Conservation (phyloP, 2,329 filamentous ascomycete genomes). For the Ceratocystis cacaofunesta region DNA sequence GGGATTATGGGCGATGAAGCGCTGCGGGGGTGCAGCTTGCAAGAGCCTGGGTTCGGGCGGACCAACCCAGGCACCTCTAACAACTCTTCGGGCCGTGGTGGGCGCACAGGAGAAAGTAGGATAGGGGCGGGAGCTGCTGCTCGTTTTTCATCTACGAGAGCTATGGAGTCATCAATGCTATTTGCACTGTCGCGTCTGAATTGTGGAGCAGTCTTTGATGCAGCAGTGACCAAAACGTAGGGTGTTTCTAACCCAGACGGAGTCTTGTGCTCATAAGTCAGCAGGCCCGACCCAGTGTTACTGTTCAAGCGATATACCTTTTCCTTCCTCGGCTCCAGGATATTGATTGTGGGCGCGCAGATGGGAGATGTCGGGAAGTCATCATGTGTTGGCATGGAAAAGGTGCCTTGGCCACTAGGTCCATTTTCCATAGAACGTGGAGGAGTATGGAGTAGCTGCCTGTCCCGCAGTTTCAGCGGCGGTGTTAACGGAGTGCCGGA, state of each 20-base stretch:
- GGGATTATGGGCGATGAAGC: constrained; percentile 10
- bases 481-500: constrained; percentile 5
- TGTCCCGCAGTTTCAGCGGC: constrained; percentile 9
- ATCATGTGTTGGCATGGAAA: not conserved
- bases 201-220: not conserved
- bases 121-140: not conserved
- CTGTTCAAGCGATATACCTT: constrained; percentile 4
- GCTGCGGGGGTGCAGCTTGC: constrained; percentile 13
- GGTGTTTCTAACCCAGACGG: not conserved
- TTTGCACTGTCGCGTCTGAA: constrained; percentile 3
- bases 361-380: constrained; percentile 11
- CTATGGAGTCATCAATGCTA: not conserved
- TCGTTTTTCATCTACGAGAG: not conserved
- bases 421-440: constrained; percentile 14
- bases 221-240: not conserved
- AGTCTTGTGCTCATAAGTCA: not conserved
- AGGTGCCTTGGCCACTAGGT: constrained; percentile 9
- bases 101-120: not conserved
- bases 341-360: constrained; percentile 10
- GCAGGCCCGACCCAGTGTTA: not conserved
- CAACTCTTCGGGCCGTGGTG: constrained; percentile 7
- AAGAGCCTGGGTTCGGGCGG: not conserved
- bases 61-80: constrained; percentile 12
- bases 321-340: constrained; percentile 10
- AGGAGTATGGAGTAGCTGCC: constrained; percentile 12